These are phyloP conservation scores for Cryptococcus depauperatus DNA, from an alignment of 1,284 basidiomycete genomes.

Conservation along the genomic window DNA sequence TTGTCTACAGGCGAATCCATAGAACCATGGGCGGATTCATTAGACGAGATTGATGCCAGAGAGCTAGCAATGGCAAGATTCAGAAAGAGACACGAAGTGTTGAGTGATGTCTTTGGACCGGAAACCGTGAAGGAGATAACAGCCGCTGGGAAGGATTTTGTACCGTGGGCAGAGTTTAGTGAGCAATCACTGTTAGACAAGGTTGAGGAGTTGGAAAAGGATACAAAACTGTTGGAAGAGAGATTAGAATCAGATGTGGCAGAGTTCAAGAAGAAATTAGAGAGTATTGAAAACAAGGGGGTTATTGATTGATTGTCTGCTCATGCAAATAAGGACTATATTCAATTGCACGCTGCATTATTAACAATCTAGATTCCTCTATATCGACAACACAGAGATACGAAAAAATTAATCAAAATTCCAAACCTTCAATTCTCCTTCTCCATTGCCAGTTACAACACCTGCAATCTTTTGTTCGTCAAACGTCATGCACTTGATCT, in stretches of 20 bases:
- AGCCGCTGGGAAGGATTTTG: background rate
- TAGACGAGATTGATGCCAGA: constrained; percentile 38
- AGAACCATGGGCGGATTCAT: constrained; percentile 39
- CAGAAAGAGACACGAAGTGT: constrained; percentile 35
- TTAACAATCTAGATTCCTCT: background rate
- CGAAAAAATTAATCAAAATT: constrained; percentile 18
- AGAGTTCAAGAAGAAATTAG: constrained; percentile 14
- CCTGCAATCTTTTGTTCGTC: constrained; percentile 46
- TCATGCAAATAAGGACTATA: background rate
- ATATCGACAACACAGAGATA: background rate
- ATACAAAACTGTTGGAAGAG: constrained; percentile 33
- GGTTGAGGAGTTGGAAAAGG: constrained; percentile 27
- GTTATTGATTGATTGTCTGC: background rate
- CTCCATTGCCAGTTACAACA: constrained; percentile 18
- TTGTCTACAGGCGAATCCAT: constrained; percentile 4
- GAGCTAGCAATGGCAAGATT: constrained; percentile 40
- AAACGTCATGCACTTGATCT: constrained; percentile 36
- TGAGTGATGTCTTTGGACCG: constrained; percentile 38
- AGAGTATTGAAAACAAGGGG: constrained; percentile 9
- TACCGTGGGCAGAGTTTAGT: background rate
- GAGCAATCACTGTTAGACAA: constrained; percentile 27
- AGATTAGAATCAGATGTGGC: constrained; percentile 20
- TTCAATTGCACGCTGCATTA: background rate
- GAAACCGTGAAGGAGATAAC: constrained; percentile 34
- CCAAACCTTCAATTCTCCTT: constrained; percentile 36